Conservation (phyloP, 331 rosid genomes). For the Dryas integrifolia region DNA sequence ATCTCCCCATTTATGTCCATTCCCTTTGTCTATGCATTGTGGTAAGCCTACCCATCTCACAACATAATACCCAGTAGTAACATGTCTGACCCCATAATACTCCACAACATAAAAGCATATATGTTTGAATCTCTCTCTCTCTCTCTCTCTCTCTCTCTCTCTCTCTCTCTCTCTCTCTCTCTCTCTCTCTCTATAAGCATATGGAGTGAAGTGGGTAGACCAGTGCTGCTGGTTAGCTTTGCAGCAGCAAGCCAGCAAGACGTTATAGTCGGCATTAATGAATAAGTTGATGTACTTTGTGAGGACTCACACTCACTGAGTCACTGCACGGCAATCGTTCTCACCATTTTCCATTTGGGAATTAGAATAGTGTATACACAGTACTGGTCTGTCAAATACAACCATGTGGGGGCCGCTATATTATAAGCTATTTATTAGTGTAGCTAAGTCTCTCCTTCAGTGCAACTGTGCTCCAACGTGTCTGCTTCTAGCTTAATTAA, state of each 20-base stretch:
- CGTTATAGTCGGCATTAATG: neutral
- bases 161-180: too few species aligned
- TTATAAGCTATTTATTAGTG: too few species aligned
- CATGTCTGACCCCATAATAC: neutral
- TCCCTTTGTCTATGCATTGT: neutral
- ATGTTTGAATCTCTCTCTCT: constrained; percentile 3
- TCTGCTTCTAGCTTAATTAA: too few species aligned
- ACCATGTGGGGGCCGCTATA: too few species aligned
- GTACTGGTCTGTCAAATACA: too few species aligned
- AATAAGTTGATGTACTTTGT: neutral
- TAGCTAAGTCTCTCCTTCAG: too few species aligned
- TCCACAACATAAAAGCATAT: constrained; percentile 13
- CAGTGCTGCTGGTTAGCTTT: neutral
- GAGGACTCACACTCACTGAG: neutral
- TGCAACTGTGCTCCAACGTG: too few species aligned
- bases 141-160: neutral
- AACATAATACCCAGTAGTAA: constrained; percentile 22
- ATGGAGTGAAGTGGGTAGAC: neutral
- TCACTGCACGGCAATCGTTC: neutral
- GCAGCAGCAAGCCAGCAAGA: neutral
- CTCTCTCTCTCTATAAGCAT: too few species aligned
- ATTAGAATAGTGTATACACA: too few species aligned
- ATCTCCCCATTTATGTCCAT: constrained; percentile 13
- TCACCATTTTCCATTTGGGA: too few species aligned
- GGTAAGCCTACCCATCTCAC: constrained; percentile 10